phyloP scores from a whole-genome alignment of 1,139 yeast species.

The Geotrichum europaeum region DNA sequence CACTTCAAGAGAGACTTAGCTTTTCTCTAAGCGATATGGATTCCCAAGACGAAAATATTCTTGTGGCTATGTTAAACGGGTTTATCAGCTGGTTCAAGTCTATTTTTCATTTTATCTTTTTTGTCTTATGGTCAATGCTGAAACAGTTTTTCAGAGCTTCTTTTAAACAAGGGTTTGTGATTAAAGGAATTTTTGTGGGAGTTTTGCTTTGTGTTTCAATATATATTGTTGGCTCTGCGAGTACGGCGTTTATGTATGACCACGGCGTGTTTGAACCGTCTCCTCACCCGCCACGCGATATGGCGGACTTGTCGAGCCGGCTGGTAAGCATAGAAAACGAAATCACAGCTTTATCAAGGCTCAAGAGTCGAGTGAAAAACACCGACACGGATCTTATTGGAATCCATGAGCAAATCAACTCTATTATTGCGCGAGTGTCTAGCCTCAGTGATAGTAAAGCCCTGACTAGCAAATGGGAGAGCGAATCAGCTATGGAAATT shows the following conservation, averaged over 20 bases:
- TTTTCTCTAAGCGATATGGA: conserved; percentile 6
- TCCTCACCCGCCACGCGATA: conserved; percentile 8
- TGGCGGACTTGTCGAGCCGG: conserved; percentile 8
- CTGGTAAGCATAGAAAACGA: conserved; percentile 13
- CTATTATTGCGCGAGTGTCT: background rate
- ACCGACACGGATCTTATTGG: background rate
- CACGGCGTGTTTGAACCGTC: conserved; percentile 11
- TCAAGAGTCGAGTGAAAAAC: background rate
- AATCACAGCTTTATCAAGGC: conserved; percentile 11
- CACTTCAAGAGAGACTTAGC: conserved; percentile 7
- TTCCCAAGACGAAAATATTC: conserved; percentile 3
- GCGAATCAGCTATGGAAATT: conserved; percentile 4
- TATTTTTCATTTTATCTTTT: background rate
- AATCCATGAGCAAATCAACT: conserved; percentile 3
- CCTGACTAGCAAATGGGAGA: background rate
- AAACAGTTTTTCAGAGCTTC: background rate
- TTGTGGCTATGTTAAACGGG: background rate
- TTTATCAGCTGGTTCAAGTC: conserved; percentile 1
- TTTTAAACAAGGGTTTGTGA: background rate
- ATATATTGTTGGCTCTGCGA: conserved; percentile 2
- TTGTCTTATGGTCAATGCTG: background rate
- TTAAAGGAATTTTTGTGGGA: conserved; percentile 3
- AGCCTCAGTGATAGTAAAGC: conserved; percentile 3
- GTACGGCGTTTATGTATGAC: background rate
- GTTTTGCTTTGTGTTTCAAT: conserved; percentile 1